Evolutionary conservation across 768 basidiomycete species (phyloP), one percentile per base, ranked within the genome.

Genomic region (Cystofilobasidium capitatum): DNA sequence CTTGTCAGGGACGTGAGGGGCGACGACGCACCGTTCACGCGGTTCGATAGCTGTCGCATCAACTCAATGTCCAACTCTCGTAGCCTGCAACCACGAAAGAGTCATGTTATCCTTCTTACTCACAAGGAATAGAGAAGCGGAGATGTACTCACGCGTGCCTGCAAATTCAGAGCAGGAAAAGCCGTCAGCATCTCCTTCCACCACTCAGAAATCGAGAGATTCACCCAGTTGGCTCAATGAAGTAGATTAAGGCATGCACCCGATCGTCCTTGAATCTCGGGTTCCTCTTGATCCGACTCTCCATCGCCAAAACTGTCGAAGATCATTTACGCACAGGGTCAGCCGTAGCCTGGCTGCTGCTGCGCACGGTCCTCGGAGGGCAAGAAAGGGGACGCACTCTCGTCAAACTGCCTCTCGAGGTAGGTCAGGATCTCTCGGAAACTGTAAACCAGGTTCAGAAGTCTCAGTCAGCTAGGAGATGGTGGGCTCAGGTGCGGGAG

Each of bases 181-280:
- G n/a, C 14, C 16, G 6, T 39, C 58, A 58, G 37, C 2, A 58
- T 17, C 14, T 7, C 24, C 12, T 2, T 12, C 24, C 13, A 17
- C 16, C 6, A n/a, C 29, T 22, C 1, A 59, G 8, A 36, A 24
- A 59, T 22, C 17, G 17, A 26, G 29, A 24, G 29, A 35, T 59
- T 65, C 42, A 61, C 59, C 66, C 66, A 39, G 66, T 98, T 8
- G 96, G 96, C 54, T 92, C 87, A 79, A 98, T 97, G 77, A 99
- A 99, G 81, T 99, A 99, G 65, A 99, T 83, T 65, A 98, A 81
- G 31, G 92, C 94, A 71, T 99, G 96, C 1, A 98, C 87, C 71
- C 96, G 84, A 81, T 97, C 96, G 78, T 99, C 96, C 76, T 92
- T 86, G 85, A 98, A 98, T 71, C 96, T 88, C 33, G 94, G 93